phyloP scores from a whole-genome alignment of 176 grass and related monocot species.

The Cymbopogon citratus region DNA sequence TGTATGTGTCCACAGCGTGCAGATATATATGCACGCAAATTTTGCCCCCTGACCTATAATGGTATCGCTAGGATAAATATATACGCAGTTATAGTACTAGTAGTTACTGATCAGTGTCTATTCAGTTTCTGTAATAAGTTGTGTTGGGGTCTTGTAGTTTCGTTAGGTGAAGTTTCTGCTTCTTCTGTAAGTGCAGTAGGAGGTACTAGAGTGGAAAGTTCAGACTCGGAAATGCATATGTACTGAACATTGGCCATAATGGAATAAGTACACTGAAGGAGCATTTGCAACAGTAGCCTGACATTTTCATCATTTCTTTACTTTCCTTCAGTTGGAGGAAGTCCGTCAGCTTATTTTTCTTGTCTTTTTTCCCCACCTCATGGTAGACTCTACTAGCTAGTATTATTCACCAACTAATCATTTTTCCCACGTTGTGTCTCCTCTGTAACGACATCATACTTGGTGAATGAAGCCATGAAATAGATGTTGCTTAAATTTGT shows the following conservation, averaged over 20 bases:
- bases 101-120: neutral
- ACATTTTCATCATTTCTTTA: neutral
- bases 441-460: neutral
- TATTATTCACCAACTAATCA: neutral
- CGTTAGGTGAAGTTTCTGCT: neutral
- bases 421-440: neutral
- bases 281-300: neutral
- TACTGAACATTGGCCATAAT: neutral
- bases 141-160: conserved; percentile 5
- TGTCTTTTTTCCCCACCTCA: neutral
- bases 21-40: conserved; percentile 21
- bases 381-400: neutral
- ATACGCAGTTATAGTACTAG: conserved; percentile 19
- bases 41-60: conserved; percentile 38
- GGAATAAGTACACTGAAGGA: conserved; percentile 26
- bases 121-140: conserved; percentile 14
- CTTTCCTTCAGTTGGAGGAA: neutral
- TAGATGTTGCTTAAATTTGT: neutral
- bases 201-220: neutral
- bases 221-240: neutral
- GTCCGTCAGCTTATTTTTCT: neutral
- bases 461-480: neutral
- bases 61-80: conserved; percentile 34
- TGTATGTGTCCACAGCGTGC: conserved; percentile 26
- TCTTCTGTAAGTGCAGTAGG: conserved; percentile 25